Percentiles rank a stretch among this genome's conserved stretches.
Evolutionary conservation across 805 yeast species (phyloP).

Genomic region (Ogataea nitratoaversa): DNA sequence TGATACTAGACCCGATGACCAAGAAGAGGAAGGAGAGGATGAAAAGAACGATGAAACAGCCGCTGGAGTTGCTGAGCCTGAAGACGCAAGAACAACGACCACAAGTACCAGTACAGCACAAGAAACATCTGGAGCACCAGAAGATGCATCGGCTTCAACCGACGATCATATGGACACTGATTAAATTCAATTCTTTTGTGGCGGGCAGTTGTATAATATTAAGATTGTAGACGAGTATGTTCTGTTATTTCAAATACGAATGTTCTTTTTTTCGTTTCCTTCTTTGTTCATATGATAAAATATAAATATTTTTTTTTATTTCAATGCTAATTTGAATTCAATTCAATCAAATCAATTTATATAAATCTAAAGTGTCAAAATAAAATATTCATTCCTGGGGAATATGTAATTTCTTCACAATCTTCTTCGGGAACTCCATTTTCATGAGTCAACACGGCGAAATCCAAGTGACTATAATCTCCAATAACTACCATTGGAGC

Average conservation of each 20-base stretch:
- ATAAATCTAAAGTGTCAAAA: conserved; percentile 21
- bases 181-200: conserved; percentile 2
- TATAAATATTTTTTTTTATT: too few relatives aligned
- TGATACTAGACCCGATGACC: conserved; percentile 28
- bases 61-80: conserved; percentile 2
- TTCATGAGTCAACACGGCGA: conserved; percentile 85
- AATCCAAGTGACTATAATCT: conserved; percentile 52
- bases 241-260: not conserved
- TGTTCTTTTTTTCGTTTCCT: not conserved
- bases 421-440: conserved; percentile 77
- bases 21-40: conserved; percentile 21
- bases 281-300: too few relatives aligned
- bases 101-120: not conserved
- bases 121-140: conserved; percentile 13
- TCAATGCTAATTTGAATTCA: too few relatives aligned
- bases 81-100: conserved; percentile 7
- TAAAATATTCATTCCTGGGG: conserved; percentile 47
- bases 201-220: conserved; percentile 4
- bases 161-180: conserved; percentile 37
- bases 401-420: conserved; percentile 72
- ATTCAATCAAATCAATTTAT: not conserved
- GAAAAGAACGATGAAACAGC: conserved; percentile 19
- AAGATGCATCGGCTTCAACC: conserved; percentile 10
- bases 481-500: conserved; percentile 92
- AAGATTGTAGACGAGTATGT: not conserved